phyloP scores from a whole-genome alignment of 2,329 filamentous ascomycete genomes.

The Emericellopsis cladophorae region DNA sequence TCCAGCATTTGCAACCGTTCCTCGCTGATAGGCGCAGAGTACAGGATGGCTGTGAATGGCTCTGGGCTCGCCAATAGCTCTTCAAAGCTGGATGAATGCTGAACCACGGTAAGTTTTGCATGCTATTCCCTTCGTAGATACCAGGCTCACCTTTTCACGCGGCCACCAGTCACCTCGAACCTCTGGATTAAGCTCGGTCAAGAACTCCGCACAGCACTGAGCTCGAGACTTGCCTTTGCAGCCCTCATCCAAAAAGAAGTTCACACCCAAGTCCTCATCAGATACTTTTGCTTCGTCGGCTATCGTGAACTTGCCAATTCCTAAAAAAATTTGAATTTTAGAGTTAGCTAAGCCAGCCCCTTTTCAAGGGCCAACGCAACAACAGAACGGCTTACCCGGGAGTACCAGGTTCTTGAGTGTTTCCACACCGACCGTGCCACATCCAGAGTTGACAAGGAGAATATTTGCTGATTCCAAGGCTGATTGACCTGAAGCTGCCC shows the following conservation, averaged over 20 bases:
- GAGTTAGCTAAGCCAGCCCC: not conserved
- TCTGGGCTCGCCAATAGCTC: constrained; percentile 25
- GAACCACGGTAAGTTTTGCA: not conserved
- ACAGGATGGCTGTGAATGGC: constrained; percentile 40
- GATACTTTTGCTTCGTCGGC: constrained; percentile 67
- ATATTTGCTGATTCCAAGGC: constrained; percentile 85
- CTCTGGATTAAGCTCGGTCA: constrained; percentile 86
- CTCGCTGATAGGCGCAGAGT: constrained; percentile 34
- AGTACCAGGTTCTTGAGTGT: constrained; percentile 95
- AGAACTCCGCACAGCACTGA: constrained; percentile 60
- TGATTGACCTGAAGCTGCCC: constrained; percentile 84
- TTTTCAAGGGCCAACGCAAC: too few species aligned
- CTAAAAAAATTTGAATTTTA: constrained; percentile 20
- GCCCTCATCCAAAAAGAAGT: constrained; percentile 85
- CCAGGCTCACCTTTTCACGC: constrained; percentile 25
- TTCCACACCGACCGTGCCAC: constrained; percentile 82
- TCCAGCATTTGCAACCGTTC: constrained; percentile 31
- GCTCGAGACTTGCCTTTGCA: constrained; percentile 69
- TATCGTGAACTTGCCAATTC: constrained; percentile 85
- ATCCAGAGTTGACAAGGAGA: constrained; percentile 76
- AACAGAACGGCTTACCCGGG: constrained; percentile 43
- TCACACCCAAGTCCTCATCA: constrained; percentile 79
- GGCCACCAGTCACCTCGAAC: constrained; percentile 65
- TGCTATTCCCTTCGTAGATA: not conserved
- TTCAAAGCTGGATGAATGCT: constrained; percentile 11